Conservation (phyloP, 1,284 basidiomycete genomes). For the Athelia sp. region DNA sequence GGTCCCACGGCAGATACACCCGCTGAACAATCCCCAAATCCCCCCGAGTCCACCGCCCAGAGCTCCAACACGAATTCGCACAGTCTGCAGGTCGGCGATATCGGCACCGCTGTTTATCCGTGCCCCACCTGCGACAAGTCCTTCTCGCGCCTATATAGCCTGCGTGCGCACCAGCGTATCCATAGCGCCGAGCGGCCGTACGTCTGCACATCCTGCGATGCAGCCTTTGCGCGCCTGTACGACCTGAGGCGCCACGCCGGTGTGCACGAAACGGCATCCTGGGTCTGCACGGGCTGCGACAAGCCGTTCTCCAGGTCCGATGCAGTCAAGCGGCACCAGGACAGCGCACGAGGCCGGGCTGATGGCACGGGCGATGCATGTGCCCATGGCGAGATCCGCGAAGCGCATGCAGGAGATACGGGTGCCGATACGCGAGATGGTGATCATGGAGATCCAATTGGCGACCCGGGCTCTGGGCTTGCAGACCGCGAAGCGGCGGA, state of each 20-base stretch:
- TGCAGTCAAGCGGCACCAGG: constrained; percentile 71
- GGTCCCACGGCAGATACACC: constrained; percentile 35
- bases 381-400: constrained; percentile 47
- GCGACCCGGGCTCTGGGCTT: constrained; percentile 53
- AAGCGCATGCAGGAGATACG: constrained; percentile 53
- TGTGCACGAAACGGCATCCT: constrained; percentile 63
- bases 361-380: constrained; percentile 42
- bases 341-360: constrained; percentile 42
- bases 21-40: constrained; percentile 11
- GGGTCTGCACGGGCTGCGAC: constrained; percentile 64
- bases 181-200: constrained; percentile 61
- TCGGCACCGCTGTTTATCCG: constrained; percentile 71
- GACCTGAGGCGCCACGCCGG: constrained; percentile 70
- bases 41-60: constrained; percentile 26
- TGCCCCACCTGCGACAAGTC: constrained; percentile 61
- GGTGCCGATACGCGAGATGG: constrained; percentile 46
- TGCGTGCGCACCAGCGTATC: constrained; percentile 62
- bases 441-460: constrained; percentile 35
- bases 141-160: constrained; percentile 59
- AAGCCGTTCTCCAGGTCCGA: constrained; percentile 72
- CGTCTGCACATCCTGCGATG: constrained; percentile 57
- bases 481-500: constrained; percentile 40
- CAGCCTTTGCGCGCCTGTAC: constrained; percentile 70
- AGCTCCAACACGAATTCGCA: constrained; percentile 19
- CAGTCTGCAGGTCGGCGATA: constrained; percentile 34